Conservation (phyloP, 257 asterid species). For the Paulownia fortunei region DNA sequence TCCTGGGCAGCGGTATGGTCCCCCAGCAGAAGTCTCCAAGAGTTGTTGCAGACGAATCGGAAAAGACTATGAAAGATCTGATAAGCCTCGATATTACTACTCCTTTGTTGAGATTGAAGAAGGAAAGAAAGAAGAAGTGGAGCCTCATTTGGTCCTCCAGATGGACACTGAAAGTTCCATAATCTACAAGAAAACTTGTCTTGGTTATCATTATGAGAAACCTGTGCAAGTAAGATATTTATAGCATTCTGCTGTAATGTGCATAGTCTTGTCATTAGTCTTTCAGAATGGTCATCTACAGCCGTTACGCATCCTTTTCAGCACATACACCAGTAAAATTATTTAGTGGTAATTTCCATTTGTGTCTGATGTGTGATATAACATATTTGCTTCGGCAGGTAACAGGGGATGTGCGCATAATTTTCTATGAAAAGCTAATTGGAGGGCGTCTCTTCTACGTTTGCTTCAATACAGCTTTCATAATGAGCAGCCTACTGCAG, state of each 20-base stretch:
- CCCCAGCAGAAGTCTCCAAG: constrained; percentile 65
- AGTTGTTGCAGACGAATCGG: constrained; percentile 63
- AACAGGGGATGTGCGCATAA: constrained; percentile 70
- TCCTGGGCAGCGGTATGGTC: constrained; percentile 63
- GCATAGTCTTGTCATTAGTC: not conserved
- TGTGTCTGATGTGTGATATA: not conserved
- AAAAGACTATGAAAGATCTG: constrained; percentile 46
- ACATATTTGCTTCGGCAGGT: constrained; percentile 43
- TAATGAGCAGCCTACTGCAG: constrained; percentile 70
- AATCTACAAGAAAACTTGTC: constrained; percentile 71
- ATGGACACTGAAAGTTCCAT: constrained; percentile 87
- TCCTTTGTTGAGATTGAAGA: constrained; percentile 62
- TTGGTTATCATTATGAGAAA: constrained; percentile 62
- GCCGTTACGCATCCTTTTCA: not conserved
- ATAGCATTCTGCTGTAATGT: not conserved
- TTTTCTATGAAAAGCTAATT: constrained; percentile 70
- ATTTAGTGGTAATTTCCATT: not conserved
- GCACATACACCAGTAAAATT: not conserved
- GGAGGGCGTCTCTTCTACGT: constrained; percentile 82
- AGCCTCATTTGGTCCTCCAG: constrained; percentile 72
- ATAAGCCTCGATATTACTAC: constrained; percentile 62
- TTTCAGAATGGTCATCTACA: not conserved
- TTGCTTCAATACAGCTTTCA: constrained; percentile 84
- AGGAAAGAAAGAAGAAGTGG: constrained; percentile 44
- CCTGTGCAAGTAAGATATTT: constrained; percentile 63